Evolutionary conservation across 805 yeast genomes (phyloP).

Genomic region (Schwanniomyces vanrijiae): DNA sequence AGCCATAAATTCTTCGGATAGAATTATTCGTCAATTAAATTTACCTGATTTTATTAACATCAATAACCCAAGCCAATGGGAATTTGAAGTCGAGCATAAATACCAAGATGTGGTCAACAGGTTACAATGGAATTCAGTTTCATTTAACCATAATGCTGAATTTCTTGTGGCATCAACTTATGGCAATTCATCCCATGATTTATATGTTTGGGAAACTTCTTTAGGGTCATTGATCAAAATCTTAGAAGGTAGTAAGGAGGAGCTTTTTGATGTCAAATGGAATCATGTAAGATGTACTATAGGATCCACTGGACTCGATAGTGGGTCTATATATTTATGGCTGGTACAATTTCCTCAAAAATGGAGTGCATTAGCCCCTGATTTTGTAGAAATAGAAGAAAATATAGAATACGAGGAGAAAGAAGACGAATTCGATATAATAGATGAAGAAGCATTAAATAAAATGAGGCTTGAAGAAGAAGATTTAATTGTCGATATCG

Average conservation of each 20-base stretch:
- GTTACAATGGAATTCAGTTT: constrained; percentile 83
- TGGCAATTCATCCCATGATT: constrained; percentile 80
- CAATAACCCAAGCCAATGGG: constrained; percentile 37
- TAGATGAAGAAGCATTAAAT: constrained; percentile 63
- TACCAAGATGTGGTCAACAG: constrained; percentile 90
- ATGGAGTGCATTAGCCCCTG: constrained; percentile 97
- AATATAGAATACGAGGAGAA: constrained; percentile 83
- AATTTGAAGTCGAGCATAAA: constrained; percentile 69
- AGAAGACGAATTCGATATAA: constrained; percentile 89
- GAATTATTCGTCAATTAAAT: constrained; percentile 64
- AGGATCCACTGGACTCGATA: constrained; percentile 81
- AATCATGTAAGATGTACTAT: constrained; percentile 71
- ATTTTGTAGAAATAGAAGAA: constrained; percentile 91
- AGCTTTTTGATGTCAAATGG: constrained; percentile 85
- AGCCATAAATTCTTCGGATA: constrained; percentile 75
- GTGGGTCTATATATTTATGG: constrained; percentile 84
- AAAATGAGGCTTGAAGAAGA: constrained; percentile 66
- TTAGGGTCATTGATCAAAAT: constrained; percentile 88
- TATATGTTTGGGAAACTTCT: constrained; percentile 89
- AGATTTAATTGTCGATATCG: constrained; percentile 61
- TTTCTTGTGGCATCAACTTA: constrained; percentile 86
- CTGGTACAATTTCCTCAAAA: constrained; percentile 79
- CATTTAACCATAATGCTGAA: constrained; percentile 73
- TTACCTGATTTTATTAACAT: constrained; percentile 44
- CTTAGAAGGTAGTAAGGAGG: constrained; percentile 88